Evolutionary conservation across 148 eudicot species (phyloP).

Genomic region (Nyssa sinensis): DNA sequence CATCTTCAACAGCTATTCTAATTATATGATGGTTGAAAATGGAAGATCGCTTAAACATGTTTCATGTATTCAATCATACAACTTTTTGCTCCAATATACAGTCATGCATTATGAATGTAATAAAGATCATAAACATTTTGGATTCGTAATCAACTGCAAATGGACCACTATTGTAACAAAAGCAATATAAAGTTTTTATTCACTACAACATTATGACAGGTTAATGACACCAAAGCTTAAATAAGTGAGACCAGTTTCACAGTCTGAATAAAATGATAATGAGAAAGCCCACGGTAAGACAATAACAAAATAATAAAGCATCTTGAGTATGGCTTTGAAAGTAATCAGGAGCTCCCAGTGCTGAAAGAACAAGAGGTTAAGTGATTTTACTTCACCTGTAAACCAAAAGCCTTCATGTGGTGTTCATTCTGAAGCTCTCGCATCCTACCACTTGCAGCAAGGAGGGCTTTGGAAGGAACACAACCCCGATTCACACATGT

Average conservation of each 20-base stretch:
- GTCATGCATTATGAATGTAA: too few relatives aligned
- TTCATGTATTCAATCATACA: too few relatives aligned
- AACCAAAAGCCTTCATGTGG: slow-evolving; percentile 95
- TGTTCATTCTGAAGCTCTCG: slow-evolving; percentile 98
- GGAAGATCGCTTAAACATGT: neutral
- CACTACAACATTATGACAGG: neutral
- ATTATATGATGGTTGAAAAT: slow-evolving; percentile 4
- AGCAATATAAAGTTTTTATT: too few relatives aligned
- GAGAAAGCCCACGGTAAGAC: neutral
- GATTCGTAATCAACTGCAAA: too few relatives aligned
- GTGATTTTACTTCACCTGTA: slow-evolving; percentile 55
- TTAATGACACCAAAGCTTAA: neutral
- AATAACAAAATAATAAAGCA: neutral
- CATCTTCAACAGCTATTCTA: neutral
- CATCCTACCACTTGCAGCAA: slow-evolving; percentile 99
- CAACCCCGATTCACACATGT: slow-evolving; percentile 99
- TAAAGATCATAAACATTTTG: too few relatives aligned
- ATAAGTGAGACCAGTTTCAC: neutral
- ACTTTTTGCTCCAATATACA: too few relatives aligned
- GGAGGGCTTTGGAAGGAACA: slow-evolving; percentile 98
- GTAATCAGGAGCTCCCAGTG: neutral
- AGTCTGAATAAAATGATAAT: neutral
- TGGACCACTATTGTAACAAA: too few relatives aligned
- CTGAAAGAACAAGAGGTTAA: neutral
- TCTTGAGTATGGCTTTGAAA: neutral